Evolutionary conservation across 2,329 filamentous ascomycete genomes (phyloP), one percentile per base, ranked within the genome.

Genomic region (Macrophomina phaseolina): DNA sequence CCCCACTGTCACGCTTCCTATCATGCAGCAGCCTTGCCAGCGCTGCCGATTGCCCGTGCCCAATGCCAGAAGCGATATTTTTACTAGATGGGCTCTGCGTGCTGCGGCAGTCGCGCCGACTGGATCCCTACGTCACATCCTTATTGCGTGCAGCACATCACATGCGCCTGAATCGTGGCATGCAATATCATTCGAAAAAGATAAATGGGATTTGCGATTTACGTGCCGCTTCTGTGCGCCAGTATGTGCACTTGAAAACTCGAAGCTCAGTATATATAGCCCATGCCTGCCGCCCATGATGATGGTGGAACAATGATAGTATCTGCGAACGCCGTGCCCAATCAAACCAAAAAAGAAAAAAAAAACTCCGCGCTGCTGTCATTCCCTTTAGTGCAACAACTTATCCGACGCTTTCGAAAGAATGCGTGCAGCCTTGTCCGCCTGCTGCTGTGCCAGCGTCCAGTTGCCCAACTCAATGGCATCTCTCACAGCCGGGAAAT

Each of bases 401-500:
- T 67, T 67, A n/a, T 67, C 65, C 36, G 55, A 40, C 36, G 93
- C 92, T 61, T 81, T 78, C 64, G 81, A 83, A 64, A 97, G 80
- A 55, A 92, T 88, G 11, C 80, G 81, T 1, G 92, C 90, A 30
- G 91, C 90, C 78, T 90, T 92, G 70, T 90, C 83, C 36, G 96
- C 85, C 75, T 90, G 87, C 64, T 82, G 79, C 73, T 91, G 88
- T 3, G 91, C 91, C 12, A 86, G 77, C 1, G 80, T 82, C 91
- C 90, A 94, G 72, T 97, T 87, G 32, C 86, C 86, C 4, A 83
- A 85, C 69, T 91, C 87, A 48, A 97, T 83, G 8, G 90, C 89
- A 73, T 97, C 94, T 66, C 92, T 86, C 66, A 97, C 91, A n/a
- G 90, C 90, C 0, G 94, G 94, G 80, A 96, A 96, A 69, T 87